These are phyloP conservation scores for Leccinum incarnatum DNA, from an alignment of 768 basidiomycete species.

Conservation along the genomic window DNA sequence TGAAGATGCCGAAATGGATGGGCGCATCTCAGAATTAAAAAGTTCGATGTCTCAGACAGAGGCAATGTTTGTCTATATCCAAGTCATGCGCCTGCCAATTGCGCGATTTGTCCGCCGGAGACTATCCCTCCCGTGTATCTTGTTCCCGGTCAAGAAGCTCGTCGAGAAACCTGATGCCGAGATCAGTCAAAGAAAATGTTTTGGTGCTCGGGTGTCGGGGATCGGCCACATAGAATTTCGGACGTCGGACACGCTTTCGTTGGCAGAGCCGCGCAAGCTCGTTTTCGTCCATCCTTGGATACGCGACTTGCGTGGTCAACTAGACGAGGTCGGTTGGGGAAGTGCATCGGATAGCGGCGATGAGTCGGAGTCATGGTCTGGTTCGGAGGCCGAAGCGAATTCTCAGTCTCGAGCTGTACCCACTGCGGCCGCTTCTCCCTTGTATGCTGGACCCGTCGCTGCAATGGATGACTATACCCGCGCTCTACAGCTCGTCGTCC, in stretches of 20 bases:
- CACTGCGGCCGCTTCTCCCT: neutral
- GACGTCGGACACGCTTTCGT: neutral
- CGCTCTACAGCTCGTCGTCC: conserved; percentile 4
- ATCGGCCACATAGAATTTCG: conserved; percentile 4
- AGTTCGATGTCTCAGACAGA: neutral
- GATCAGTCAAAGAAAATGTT: neutral
- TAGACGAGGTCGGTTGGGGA: neutral
- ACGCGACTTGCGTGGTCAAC: conserved; percentile 1
- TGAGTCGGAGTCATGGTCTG: neutral
- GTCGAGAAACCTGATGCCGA: neutral
- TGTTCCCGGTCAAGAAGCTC: neutral
- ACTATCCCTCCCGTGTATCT: conserved; percentile 8
- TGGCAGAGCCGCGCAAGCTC: neutral
- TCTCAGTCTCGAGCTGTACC: neutral
- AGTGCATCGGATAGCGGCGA: neutral
- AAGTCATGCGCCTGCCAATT: neutral
- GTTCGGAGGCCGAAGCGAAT: neutral
- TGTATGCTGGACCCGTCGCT: too few relatives aligned
- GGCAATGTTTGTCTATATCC: neutral
- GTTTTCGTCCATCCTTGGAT: conserved; percentile 15
- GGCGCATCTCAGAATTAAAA: neutral
- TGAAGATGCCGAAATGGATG: neutral
- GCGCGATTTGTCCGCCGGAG: neutral
- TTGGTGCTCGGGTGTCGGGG: neutral
- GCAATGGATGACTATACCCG: neutral